Conservation (phyloP, 2,329 filamentous ascomycete species). For the Huntiella bhutanensis region DNA sequence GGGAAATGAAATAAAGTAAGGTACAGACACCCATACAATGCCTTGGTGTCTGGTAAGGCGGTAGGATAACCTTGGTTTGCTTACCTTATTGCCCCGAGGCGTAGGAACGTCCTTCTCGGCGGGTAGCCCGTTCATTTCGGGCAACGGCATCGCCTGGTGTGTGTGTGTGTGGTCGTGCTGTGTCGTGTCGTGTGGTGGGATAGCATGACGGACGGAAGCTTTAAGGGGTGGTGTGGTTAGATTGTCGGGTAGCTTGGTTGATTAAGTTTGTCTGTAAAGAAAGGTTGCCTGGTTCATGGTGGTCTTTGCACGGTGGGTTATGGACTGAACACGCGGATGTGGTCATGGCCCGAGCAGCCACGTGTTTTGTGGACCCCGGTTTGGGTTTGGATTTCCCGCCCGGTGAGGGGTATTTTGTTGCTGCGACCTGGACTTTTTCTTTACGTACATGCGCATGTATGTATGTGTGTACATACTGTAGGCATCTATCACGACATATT, state of each 20-base stretch:
- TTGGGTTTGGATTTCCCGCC: neutral
- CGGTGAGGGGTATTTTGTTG: no score
- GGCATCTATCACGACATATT: no score
- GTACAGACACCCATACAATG: no score
- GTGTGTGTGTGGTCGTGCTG: neutral
- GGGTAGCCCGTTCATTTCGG: no score
- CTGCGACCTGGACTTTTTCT: no score
- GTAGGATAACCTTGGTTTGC: no score
- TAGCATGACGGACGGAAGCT: neutral
- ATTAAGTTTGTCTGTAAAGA: neutral
- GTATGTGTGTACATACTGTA: no score
- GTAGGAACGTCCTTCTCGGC: no score
- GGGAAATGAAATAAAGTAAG: neutral
- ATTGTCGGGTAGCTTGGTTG: neutral
- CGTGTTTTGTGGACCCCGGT: neutral
- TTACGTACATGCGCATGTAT: no score
- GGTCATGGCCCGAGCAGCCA: neutral
- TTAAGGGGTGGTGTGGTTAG: neutral
- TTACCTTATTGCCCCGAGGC: no score
- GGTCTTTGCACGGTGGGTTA: no score
- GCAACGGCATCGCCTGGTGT: neutral
- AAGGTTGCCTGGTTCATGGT: neutral
- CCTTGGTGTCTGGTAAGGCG: no score
- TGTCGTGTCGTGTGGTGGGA: neutral
- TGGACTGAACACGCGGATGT: neutral